phyloP scores from a whole-genome alignment of 1,284 basidiomycete species.

The Cryptococcus sp. region DNA sequence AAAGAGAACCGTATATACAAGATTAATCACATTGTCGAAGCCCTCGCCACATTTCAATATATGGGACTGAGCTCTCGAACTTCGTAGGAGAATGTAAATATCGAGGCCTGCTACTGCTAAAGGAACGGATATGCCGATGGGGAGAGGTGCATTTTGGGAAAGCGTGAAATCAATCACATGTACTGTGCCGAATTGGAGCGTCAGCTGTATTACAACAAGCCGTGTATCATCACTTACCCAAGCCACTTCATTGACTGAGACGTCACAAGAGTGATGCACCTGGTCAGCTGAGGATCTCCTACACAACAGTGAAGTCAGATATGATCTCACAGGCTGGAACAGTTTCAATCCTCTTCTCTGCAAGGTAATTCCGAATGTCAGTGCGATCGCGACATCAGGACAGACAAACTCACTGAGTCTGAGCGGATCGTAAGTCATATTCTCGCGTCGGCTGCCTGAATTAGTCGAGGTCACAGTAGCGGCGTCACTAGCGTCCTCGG shows the following conservation, averaged over 20 bases:
- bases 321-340: constrained; percentile 13
- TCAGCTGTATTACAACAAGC: neutral
- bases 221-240: constrained; percentile 16
- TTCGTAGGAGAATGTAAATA: no score
- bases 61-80: no score
- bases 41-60: no score
- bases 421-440: constrained; percentile 22
- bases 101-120: no score
- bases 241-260: constrained; percentile 22
- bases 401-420: constrained; percentile 8
- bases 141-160: neutral
- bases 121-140: no score
- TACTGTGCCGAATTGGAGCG: constrained; percentile 3
- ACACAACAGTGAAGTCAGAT: neutral
- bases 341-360: constrained; percentile 19
- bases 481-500: constrained; percentile 28
- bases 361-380: neutral
- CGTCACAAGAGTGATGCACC: neutral
- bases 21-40: no score
- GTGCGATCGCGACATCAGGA: neutral
- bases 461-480: constrained; percentile 13
- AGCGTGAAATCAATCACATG: constrained; percentile 6
- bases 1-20: no score
- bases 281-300: neutral
- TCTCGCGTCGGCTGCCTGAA: constrained; percentile 3